Evolutionary conservation across 2,329 filamentous ascomycete species (phyloP), one percentile per base, ranked within the genome.

Genomic region (Alternaria novae-zelandiae): DNA sequence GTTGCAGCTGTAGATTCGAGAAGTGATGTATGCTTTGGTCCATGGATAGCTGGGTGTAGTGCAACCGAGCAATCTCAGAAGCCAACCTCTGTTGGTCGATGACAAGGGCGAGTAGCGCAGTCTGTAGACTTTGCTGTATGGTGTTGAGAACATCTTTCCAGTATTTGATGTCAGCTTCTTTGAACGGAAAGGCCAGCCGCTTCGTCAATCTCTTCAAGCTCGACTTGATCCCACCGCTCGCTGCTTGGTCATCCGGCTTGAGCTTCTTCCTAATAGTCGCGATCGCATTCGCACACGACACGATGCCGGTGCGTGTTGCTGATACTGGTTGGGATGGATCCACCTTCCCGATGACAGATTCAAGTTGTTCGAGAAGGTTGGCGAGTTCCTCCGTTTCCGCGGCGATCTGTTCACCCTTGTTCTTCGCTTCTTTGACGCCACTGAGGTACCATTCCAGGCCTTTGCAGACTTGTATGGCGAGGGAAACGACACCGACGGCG

Each of bases 401-500:
- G 0, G 20, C 9, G 0, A 51, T 36, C 1, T 51, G 13, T 8
- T 36, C 28, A 51, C 13, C 13, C 49, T 51, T 51, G 28, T 51
- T 13, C 1, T 8, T 51, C 9, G 49, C 49, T 3, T 36, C 20
- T 1, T 51, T 36, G 8, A 51, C 49, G 21, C 49, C 28, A 0
- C 49, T 51, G 8, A 51, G 2, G 13, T 51, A 51, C 49, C 49
- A 51, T n/a, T 51, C 49, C 0, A 51, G 13, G 49, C 13, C 49
- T 4, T 51, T 51, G 17, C 49, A 51, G 1, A 51, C 17, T 2
- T 51, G 28, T 0, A 51, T 51, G 8, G 49, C 49, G 2, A 51
- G 49, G 3, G 28, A 51, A 36, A 51, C 12, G n/a, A 51, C 49
- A 5, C 49, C 26, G 13, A 51, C 49, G 5, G 49, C 49, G 12